A percentile compares a stretch with the other conserved stretches of the same genome.
These are phyloP conservation scores for Psilocybe azurescens DNA, from an alignment of 768 basidiomycete species.

Conservation along the genomic window DNA sequence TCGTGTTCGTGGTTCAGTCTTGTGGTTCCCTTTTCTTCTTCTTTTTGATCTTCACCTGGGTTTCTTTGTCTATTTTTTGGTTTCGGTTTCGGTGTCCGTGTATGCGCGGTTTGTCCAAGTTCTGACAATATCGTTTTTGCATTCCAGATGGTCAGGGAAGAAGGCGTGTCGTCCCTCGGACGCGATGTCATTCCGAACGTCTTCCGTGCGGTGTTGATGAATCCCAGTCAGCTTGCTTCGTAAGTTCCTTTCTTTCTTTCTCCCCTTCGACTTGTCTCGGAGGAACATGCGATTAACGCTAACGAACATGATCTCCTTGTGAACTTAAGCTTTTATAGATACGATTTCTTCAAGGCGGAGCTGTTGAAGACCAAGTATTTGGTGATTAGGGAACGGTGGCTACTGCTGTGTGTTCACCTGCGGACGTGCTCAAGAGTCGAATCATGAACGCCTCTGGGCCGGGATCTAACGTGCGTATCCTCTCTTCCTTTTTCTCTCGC, in stretches of 20 bases:
- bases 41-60: too few species aligned
- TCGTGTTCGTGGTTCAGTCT: too few species aligned
- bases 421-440: conserved; percentile 87
- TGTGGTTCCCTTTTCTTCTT: too few species aligned
- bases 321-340: conserved; percentile 44
- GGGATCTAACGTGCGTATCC: conserved; percentile 66
- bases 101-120: too few species aligned
- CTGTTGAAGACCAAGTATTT: conserved; percentile 75
- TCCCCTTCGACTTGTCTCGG: neutral
- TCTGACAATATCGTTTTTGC: neutral
- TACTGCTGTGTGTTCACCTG: conserved; percentile 88
- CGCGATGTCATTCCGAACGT: conserved; percentile 87
- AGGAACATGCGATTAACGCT: too few species aligned
- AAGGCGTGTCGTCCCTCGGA: conserved; percentile 75
- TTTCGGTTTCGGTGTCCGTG: too few species aligned
- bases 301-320: too few species aligned
- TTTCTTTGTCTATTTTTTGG: too few species aligned
- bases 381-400: conserved; percentile 76
- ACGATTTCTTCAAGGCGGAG: conserved; percentile 92
- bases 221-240: conserved; percentile 91
- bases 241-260: conserved; percentile 39
- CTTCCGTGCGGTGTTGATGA: conserved; percentile 87
- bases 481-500: neutral
- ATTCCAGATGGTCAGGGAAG: conserved; percentile 82
- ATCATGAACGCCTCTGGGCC: conserved; percentile 91